phyloP scores from a whole-genome alignment of 345 rosid species.

The Luvunga scandens region DNA sequence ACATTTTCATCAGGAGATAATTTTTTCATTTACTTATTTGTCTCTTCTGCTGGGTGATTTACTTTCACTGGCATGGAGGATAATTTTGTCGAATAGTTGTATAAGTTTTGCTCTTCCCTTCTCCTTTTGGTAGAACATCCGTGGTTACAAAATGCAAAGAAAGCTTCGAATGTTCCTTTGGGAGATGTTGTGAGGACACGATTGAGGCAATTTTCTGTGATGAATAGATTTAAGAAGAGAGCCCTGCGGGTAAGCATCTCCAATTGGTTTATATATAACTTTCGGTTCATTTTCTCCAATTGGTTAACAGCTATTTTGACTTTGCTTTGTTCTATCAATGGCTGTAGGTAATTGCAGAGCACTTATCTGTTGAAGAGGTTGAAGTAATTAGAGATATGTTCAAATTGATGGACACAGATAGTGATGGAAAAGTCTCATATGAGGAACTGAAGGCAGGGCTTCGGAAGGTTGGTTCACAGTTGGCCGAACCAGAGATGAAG shows the following conservation, averaged over 20 bases:
- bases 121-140: conserved; percentile 62
- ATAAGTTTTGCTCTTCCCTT: conserved; percentile 5
- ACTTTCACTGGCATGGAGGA: not conserved
- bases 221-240: conserved; percentile 95
- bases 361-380: conserved; percentile 79
- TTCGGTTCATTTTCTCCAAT: conserved; percentile 4
- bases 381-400: conserved; percentile 95
- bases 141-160: conserved; percentile 92
- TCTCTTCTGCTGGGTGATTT: not conserved
- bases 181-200: conserved; percentile 95
- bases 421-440: conserved; percentile 78
- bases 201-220: conserved; percentile 88
- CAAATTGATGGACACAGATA: conserved; percentile 80
- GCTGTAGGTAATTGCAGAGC: conserved; percentile 89
- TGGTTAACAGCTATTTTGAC: not conserved
- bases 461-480: conserved; percentile 83
- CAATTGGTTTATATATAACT: conserved; percentile 6
- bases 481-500: conserved; percentile 90
- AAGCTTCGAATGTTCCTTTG: conserved; percentile 94
- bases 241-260: conserved; percentile 68
- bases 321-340: conserved; percentile 19
- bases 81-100: conserved; percentile 2
- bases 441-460: conserved; percentile 87
- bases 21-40: not conserved
- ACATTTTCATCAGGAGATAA: not conserved